Base-by-base conservation (phyloP, 805 yeast genomes). In the Komagataella pseudopastoris region DNA sequence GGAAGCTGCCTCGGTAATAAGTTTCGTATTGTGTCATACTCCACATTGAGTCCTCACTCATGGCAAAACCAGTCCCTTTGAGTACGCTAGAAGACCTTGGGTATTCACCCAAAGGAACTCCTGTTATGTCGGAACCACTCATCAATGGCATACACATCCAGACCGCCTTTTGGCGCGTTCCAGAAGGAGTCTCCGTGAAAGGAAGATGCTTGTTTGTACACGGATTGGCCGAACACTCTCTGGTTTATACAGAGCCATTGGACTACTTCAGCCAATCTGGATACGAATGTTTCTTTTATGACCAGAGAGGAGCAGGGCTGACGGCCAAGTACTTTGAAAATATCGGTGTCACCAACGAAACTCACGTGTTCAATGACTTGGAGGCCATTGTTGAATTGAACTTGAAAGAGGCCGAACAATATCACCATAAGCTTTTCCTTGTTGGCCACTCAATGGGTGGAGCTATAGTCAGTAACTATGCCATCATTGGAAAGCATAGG, bases 371-470 rank as follows among this genome's bases (percentile, higher is more conserved):
- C 59, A 69, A 72, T 23, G 90, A 82, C 60, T 67, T 85, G 57
- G 80, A 83, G 51, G 75, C 69, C 58, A 75, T 85, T 62, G 63
- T 82, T 51, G 67, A 75, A 52, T 60, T 60, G 48, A 74, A 73
- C 50, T 58, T 73, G 20, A 70, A 72, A 17, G 68, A 69, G 24
- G 54, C 64, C 50, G 50, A 51, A 14, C 22, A 60, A 18, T 47
- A 60, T 24, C 57, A 53, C 7, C 53, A 54, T 16, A 71, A 69
- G 49, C 57, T 84, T 36, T 74, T 69, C 57, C 59, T 86, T 48
- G 68, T 76, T 59, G 89, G 91, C 1, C 88, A 81, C 56, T 84
- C 89, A 7, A 84, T 86, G 90, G 95, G 95, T 50, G 91, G 91
- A 18, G 90, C 84, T 0, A 78, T 85, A 50, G 69, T 68, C 0